Evolutionary conservation across 495 filamentous ascomycete species (phyloP).

Genomic region (Niebla homalea): DNA sequence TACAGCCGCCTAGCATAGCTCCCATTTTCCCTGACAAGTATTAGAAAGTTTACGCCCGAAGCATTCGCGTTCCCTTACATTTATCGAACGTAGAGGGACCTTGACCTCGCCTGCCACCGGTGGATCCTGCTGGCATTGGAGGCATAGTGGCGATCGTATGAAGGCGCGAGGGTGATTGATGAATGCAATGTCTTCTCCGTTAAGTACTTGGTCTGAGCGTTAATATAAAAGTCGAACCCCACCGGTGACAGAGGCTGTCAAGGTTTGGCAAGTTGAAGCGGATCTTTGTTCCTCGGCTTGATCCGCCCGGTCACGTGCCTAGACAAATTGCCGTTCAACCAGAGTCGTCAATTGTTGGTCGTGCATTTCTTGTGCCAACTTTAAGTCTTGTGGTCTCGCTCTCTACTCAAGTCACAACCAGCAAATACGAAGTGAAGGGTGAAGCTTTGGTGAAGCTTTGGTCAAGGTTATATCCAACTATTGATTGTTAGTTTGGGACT

Average conservation of each 20-base stretch:
- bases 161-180: not conserved
- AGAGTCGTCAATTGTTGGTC: too few species aligned
- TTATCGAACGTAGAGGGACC: slow-evolving; percentile 87
- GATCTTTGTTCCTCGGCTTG: slow-evolving; percentile 1
- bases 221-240: too few species aligned
- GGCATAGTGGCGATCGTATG: slow-evolving; percentile 40
- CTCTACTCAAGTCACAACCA: too few species aligned
- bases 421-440: too few species aligned
- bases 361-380: too few species aligned
- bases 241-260: not conserved
- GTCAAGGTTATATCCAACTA: too few species aligned
- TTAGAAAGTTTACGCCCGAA: slow-evolving; percentile 16
- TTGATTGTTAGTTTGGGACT: too few species aligned
- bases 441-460: too few species aligned
- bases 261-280: not conserved
- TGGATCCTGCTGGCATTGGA: slow-evolving; percentile 41
- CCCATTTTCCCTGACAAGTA: slow-evolving; percentile 70
- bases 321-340: too few species aligned
- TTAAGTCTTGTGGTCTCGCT: too few species aligned
- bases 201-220: not conserved
- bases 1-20: slow-evolving; percentile 94
- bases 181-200: too few species aligned
- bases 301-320: slow-evolving; percentile 9
- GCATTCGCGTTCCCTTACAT: slow-evolving; percentile 44
- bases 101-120: slow-evolving; percentile 20